Evolutionary conservation across 345 rosid genomes (phyloP), one percentile per base, ranked within the genome.

Genomic region (Aquilaria malaccensis): DNA sequence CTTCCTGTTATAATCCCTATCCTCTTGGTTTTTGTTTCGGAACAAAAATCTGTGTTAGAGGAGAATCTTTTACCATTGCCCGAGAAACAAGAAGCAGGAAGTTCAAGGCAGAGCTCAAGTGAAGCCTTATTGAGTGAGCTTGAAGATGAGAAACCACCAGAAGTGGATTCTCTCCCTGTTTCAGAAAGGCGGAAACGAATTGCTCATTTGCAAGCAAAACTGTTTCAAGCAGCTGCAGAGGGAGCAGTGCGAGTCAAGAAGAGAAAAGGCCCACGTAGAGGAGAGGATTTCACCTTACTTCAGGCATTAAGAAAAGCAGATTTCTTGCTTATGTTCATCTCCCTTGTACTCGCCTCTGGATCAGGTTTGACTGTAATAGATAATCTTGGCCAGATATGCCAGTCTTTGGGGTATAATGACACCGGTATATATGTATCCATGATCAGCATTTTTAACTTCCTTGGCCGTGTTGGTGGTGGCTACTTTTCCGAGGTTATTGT

Each of bases 391-490:
- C 96, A 91, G 78, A 84, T 91, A 68, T 74, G 85, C 45, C 75
- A 74, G 65, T 88, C 94, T 29, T 70, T 88, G 0, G 96, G 96
- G 7, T 85, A 84, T 13, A 76, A 55, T 46, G 67, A 84, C 67
- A 67, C 85, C 14, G 76, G 79, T 64, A 71, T 91, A 56, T 88
- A 78, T 55, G 96, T 86, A 48, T 91, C 96, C 61, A 72, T 91
- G 83, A 75, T 86, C 62, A 91, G 98, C 72, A 86, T 91, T 55
- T 88, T 88, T 76, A 91, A 86, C 80, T 91, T 91, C 64, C 94
- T 88, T 2, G 97, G 97, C 50, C 91, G 91, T 4, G 86, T 91
- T 62, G 94, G 88, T 41, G 97, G 96, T 47, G 97, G 97, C 13
- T 88, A 83, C 86, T 86, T 91, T 65, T 88, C 98, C 3, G 98